Conservation (phyloP, 352 stramenopile species). For the Pythium myriotylum region DNA sequence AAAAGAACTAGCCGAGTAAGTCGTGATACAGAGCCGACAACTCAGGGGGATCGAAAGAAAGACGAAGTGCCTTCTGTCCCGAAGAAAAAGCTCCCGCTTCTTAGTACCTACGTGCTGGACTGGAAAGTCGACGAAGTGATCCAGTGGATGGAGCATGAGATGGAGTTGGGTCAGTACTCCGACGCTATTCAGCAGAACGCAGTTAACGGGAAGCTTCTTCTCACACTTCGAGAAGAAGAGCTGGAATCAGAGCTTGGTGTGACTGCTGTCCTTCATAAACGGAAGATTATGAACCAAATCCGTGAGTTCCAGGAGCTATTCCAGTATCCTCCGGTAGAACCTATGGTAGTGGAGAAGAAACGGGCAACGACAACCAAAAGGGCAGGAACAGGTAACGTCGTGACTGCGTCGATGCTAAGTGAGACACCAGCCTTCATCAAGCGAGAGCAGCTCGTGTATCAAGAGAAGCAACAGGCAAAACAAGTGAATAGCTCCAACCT, state of each 20-base stretch:
- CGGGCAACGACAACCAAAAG: constrained; percentile 14
- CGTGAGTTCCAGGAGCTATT: constrained; percentile 41
- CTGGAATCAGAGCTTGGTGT: constrained; percentile 41
- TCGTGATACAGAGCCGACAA: not conserved
- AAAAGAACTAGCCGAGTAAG: not conserved
- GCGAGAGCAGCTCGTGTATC: constrained; percentile 39
- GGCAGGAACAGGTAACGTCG: constrained; percentile 1
- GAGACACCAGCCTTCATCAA: constrained; percentile 46
- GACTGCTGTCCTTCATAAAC: constrained; percentile 38
- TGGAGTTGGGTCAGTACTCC: constrained; percentile 52
- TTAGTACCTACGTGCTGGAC: constrained; percentile 35
- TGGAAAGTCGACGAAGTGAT: constrained; percentile 61
- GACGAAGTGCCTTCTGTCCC: not conserved
- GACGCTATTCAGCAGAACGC: constrained; percentile 38
- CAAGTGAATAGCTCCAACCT: constrained; percentile 1
- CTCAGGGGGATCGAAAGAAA: not conserved
- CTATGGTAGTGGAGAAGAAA: constrained; percentile 8
- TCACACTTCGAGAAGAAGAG: constrained; percentile 44
- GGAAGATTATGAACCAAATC: constrained; percentile 52
- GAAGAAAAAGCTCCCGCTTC: constrained; percentile 19
- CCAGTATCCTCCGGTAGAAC: constrained; percentile 16
- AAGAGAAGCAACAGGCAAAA: constrained; percentile 33
- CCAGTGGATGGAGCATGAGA: constrained; percentile 46
- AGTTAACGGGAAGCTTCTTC: constrained; percentile 45
- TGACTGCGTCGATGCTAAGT: constrained; percentile 4